Base-by-base conservation (phyloP, 1,284 basidiomycete species). In the Coniferiporia sulphurascens region DNA sequence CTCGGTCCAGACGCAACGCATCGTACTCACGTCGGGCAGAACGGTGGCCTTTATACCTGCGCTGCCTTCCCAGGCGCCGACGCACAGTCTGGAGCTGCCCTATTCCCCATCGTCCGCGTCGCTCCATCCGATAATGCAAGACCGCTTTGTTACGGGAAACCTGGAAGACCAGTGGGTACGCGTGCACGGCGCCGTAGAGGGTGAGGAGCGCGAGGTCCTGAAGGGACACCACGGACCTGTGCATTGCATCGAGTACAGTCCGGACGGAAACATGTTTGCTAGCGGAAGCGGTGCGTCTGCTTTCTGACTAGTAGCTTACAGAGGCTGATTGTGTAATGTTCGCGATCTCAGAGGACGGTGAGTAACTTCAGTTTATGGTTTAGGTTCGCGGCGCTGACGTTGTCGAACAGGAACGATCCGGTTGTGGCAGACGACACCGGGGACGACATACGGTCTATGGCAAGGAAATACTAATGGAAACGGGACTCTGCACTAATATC, bases 181-280 rank as follows among this genome's bases (percentile, higher is more conserved):
- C 46, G 86, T 98, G 36, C 95, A 98, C 70, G 90, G 91, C 46
- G 58, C 58, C 8, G 86, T 94, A 68, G 84, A 89, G n/a, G 96
- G 93, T 1, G 83, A 87, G 69, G 94, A 98, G 76, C 76, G 84
- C 63, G 96, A 98, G 62, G 84, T 98, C 58, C 82, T 96, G 66
- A 98, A 98, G 73, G 96, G 96, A 5, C 97, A 99, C 71, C 96
- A 99, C 71, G 96, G 96, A 13, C 95, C 96, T 12, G 96, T 97
- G 10, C 93, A 97, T 68, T 93, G 90, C 62, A 91, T 97, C 45
- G 88, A 91, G 65, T 99, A 91, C 75, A 92, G 89, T 69, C 97
- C 96, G 0, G 96, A 99, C 71, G 97, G 96, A n/a, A 95, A 99
- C 78, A 84, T 98, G 76, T 98, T 93, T 70, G 96, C 96, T 21